Evolutionary conservation across 306 rosid species (phyloP).

Genomic region (Hippophae tibetana): DNA sequence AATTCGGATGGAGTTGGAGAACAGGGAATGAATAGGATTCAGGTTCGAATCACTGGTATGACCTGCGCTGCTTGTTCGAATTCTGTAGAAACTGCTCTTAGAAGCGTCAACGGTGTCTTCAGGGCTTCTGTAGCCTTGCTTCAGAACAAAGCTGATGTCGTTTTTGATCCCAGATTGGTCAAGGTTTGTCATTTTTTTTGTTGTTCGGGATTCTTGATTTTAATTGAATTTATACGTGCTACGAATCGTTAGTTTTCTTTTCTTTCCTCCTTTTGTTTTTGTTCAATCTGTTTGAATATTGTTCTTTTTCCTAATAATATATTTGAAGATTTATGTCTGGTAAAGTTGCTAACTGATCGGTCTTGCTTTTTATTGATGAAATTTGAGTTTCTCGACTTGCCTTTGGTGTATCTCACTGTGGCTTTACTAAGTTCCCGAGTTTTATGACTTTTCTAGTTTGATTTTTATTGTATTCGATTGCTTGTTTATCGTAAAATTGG

Average conservation of each 20-base stretch:
- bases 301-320: neutral
- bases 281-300: too few species aligned
- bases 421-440: neutral
- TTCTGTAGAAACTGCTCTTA: conserved; percentile 76
- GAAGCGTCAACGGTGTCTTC: conserved; percentile 48
- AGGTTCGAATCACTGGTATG: conserved; percentile 76
- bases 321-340: conserved; percentile 8
- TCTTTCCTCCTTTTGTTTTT: too few species aligned
- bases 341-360: neutral
- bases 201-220: neutral
- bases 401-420: neutral
- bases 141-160: conserved; percentile 88
- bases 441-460: neutral
- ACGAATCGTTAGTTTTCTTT: neutral
- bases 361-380: neutral
- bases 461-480: neutral
- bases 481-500: neutral
- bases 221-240: neutral
- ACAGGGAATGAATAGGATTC: conserved; percentile 44
- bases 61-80: conserved; percentile 95
- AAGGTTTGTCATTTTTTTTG: conserved; percentile 40
- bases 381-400: neutral
- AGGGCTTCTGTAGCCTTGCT: conserved; percentile 79
- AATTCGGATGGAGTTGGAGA: conserved; percentile 13
- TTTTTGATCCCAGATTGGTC: conserved; percentile 56